Evolutionary conservation across 305 asterid species (phyloP).

Genomic region (Rubia peregrina): DNA sequence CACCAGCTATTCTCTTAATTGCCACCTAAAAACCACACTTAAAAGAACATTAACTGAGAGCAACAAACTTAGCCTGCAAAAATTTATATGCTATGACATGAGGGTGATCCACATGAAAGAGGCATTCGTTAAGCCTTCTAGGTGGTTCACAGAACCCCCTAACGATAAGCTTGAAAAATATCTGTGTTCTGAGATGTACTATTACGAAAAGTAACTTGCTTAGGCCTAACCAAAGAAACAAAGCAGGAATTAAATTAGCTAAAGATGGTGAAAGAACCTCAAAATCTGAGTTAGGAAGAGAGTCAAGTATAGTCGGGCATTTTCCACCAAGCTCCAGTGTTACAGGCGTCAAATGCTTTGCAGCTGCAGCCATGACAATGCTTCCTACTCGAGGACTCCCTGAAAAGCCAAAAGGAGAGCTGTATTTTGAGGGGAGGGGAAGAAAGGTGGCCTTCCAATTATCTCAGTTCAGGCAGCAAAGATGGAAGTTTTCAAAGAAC

Average conservation of each 20-base stretch:
- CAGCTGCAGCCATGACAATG: conserved; percentile 77
- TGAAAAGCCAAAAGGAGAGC: conserved; percentile 13
- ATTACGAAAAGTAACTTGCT: not conserved
- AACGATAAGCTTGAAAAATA: not conserved
- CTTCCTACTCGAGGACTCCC: conserved; percentile 77
- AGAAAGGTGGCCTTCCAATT: not conserved
- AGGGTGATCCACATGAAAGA: not conserved
- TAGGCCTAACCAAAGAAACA: not conserved
- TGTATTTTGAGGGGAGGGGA: not conserved
- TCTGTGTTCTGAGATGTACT: not conserved
- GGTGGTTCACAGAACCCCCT: not conserved
- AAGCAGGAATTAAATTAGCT: not conserved
- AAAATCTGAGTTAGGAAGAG: conserved; percentile 44
- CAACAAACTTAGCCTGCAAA: not conserved
- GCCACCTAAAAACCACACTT: conserved; percentile 42
- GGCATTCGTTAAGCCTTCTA: not conserved
- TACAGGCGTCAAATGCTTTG: conserved; percentile 88
- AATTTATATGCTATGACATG: not conserved
- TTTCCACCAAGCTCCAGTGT: conserved; percentile 92
- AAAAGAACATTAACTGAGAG: conserved; percentile 15
- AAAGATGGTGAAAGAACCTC: conserved; percentile 35
- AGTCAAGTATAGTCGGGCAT: conserved; percentile 74
- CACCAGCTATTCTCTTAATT: conserved; percentile 65
- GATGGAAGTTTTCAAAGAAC: not conserved
- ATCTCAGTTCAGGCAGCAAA: not conserved